Percentiles rank a stretch among this genome's conserved stretches.
Conservation (phyloP, 2,329 filamentous ascomycete genomes). For the Trichophyton equinum region DNA sequence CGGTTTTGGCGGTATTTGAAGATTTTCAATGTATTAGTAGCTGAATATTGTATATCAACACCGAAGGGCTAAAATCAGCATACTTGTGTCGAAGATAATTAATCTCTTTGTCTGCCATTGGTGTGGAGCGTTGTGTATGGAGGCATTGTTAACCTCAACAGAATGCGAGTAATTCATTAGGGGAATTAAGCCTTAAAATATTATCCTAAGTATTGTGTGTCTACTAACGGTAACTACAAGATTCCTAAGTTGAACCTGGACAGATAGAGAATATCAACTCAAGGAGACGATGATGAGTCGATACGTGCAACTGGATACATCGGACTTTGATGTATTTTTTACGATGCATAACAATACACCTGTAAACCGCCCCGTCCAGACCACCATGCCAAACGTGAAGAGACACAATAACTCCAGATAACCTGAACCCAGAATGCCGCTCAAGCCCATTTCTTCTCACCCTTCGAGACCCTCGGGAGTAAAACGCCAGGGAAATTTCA, state of each 20-base stretch:
- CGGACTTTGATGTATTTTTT: neutral
- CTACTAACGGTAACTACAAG: too few relatives aligned
- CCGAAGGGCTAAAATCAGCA: neutral
- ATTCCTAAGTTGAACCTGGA: too few relatives aligned
- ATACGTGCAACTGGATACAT: too few relatives aligned
- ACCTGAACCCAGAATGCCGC: neutral
- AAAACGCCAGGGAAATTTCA: neutral
- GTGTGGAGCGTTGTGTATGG: neutral
- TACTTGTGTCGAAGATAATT: neutral
- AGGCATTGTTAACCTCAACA: neutral
- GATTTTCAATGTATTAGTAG: neutral
- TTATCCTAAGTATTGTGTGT: too few relatives aligned
- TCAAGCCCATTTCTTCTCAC: neutral
- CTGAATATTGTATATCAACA: neutral
- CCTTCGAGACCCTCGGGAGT: neutral
- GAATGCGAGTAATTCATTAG: too few relatives aligned
- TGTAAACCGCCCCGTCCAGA: neutral
- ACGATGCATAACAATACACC: neutral
- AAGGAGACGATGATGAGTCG: too few relatives aligned
- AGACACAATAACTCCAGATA: neutral
- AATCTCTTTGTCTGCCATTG: too few relatives aligned
- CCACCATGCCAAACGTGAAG: neutral
- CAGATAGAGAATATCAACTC: too few relatives aligned
- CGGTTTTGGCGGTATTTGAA: neutral
- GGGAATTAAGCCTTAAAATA: too few relatives aligned